These are phyloP conservation scores for Globisporangium paroecandrum DNA, from an alignment of 352 stramenopile genomes.

Conservation along the genomic window DNA sequence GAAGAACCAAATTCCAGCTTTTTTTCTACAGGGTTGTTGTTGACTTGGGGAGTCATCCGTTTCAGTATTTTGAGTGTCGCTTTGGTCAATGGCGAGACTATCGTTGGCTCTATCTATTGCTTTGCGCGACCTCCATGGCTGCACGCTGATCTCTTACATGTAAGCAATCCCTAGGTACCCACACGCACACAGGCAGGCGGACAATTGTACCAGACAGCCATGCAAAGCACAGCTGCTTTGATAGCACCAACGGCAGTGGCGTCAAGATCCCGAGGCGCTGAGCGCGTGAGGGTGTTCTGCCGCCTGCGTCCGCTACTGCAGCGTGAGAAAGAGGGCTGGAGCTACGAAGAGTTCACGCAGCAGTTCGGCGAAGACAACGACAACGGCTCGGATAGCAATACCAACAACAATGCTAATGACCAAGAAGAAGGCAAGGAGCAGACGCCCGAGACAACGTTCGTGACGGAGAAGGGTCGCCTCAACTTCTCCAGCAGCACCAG, in stretches of 20 bases:
- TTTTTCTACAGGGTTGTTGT: too few species aligned
- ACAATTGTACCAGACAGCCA: neutral
- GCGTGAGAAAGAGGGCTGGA: slow-evolving; percentile 57
- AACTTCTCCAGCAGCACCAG: slow-evolving; percentile 18
- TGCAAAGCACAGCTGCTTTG: neutral
- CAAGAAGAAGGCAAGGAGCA: slow-evolving; percentile 22
- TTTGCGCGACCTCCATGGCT: too few species aligned
- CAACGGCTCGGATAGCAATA: slow-evolving; percentile 20
- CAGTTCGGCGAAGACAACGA: slow-evolving; percentile 26
- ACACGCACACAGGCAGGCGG: neutral
- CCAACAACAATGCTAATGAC: neutral
- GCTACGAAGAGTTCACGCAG: slow-evolving; percentile 51
- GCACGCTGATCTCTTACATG: too few species aligned
- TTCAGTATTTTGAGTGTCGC: too few species aligned
- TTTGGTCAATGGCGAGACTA: too few species aligned
- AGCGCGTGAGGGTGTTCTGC: slow-evolving; percentile 73
- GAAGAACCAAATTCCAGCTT: neutral
- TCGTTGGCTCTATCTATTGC: too few species aligned
- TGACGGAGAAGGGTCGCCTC: slow-evolving; percentile 53
- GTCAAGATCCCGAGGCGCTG: slow-evolving; percentile 4
- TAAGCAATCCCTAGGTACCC: too few species aligned
- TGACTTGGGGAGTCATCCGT: too few species aligned
- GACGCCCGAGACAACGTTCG: slow-evolving; percentile 37
- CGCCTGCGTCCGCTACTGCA: slow-evolving; percentile 56
- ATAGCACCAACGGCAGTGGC: too few species aligned